Conservation (phyloP, 225 moss, liverwort and hornwort species). For the Pseudoscleropodium purum region DNA sequence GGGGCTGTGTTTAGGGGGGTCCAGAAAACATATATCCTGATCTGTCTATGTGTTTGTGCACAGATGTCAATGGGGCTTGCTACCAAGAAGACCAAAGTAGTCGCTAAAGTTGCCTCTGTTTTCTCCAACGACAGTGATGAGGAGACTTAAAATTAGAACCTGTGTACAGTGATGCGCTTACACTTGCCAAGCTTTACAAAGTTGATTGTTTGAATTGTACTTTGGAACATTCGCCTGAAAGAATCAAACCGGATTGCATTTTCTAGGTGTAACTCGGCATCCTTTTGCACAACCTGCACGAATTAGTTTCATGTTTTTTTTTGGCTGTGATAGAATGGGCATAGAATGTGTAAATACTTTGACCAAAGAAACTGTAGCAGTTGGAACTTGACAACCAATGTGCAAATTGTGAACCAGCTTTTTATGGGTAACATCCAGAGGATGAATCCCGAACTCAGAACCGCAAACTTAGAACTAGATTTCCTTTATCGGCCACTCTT, state of each 20-base stretch:
- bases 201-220: background rate
- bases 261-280: background rate
- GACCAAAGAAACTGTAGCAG: too few species aligned
- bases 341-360: background rate
- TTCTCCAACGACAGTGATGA: slow-evolving; percentile 73
- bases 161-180: slow-evolving; percentile 5
- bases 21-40: background rate
- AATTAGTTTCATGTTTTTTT: background rate
- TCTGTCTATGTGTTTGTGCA: background rate
- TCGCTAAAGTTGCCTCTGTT: slow-evolving; percentile 48
- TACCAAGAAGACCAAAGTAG: slow-evolving; percentile 65
- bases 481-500: rapidly evolving
- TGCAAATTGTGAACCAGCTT: too few species aligned
- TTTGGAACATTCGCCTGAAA: background rate
- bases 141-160: slow-evolving; percentile 4
- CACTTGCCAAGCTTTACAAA: background rate
- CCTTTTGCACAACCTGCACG: background rate
- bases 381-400: too few species aligned
- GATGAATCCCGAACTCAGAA: rapidly evolving
- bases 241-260: background rate
- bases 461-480: too few species aligned
- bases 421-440: too few species aligned
- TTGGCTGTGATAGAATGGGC: too few species aligned
- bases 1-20: background rate
- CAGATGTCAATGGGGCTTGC: slow-evolving; percentile 69